phyloP scores from a whole-genome alignment of 148 eudicot genomes.

The Rhododendron williamsianum region DNA sequence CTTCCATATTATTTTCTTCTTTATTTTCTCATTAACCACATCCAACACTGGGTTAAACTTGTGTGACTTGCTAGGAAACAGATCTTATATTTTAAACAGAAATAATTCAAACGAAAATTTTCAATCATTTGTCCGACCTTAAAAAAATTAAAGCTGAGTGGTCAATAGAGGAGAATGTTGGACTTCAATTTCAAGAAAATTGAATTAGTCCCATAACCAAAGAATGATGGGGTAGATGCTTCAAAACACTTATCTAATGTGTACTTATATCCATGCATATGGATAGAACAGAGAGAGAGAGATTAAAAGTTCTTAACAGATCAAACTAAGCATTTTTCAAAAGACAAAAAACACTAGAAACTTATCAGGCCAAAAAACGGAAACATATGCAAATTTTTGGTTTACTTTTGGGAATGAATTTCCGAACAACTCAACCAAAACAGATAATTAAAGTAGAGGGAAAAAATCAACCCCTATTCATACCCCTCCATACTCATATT shows the following conservation, averaged over 20 bases:
- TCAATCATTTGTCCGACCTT: no score
- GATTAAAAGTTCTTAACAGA: no score
- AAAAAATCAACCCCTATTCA: neutral
- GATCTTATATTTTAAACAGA: neutral
- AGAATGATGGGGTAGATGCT: neutral
- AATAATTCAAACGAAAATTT: no score
- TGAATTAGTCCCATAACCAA: neutral
- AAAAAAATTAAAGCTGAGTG: no score
- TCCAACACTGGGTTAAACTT: neutral
- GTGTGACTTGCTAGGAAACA: neutral
- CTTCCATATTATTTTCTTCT: neutral
- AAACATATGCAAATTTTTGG: neutral
- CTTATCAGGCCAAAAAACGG: no score
- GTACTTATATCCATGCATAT: no score
- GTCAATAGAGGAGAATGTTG: neutral
- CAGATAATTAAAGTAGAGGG: neutral
- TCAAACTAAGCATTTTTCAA: no score
- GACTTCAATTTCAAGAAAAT: no score
- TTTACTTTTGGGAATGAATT: neutral
- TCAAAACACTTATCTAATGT: no score
- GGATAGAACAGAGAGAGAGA: no score
- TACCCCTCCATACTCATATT: neutral
- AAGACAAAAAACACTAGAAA: no score
- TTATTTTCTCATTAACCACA: neutral
- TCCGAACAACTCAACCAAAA: neutral